Conservation (phyloP, 2,329 filamentous ascomycete genomes). For the Phialophora verrucosa region DNA sequence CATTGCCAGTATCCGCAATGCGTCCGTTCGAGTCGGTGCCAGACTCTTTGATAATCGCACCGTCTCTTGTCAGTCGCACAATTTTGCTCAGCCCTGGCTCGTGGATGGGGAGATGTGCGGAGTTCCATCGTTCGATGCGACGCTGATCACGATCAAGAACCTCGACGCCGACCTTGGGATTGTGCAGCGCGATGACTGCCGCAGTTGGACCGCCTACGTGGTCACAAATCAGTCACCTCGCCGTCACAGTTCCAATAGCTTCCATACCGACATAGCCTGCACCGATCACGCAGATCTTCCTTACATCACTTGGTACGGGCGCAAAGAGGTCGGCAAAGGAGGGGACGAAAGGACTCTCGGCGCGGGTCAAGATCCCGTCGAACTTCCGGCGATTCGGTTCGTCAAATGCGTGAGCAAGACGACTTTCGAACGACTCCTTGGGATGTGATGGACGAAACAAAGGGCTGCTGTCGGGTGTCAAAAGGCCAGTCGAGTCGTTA, state of each 20-base stretch:
- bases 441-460: conserved; percentile 26
- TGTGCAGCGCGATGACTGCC: conserved; percentile 74
- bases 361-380: conserved; percentile 6
- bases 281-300: conserved; percentile 71
- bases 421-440: conserved; percentile 26
- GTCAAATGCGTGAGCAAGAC: conserved; percentile 22
- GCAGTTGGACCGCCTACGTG: conserved; percentile 72
- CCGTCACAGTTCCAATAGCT: conserved; percentile 29
- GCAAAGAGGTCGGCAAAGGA: conserved; percentile 17
- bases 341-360: conserved; percentile 20
- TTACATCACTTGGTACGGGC: conserved; percentile 31
- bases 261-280: conserved; percentile 75
- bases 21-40: neutral
- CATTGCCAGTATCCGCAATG: conserved; percentile 37
- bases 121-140: conserved; percentile 76
- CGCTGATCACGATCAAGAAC: conserved; percentile 73
- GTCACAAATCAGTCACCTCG: conserved; percentile 2
- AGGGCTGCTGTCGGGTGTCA: conserved; percentile 28
- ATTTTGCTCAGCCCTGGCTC: conserved; percentile 74
- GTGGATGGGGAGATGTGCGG: conserved; percentile 73
- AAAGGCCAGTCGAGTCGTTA: conserved; percentile 27
- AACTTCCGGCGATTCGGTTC: conserved; percentile 18
- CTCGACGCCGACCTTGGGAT: conserved; percentile 71
- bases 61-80: conserved; percentile 58
- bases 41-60: conserved; percentile 36